These are phyloP conservation scores for Tylopilus plumbeoviolaceoides DNA, from an alignment of 768 basidiomycete genomes.

Conservation along the genomic window DNA sequence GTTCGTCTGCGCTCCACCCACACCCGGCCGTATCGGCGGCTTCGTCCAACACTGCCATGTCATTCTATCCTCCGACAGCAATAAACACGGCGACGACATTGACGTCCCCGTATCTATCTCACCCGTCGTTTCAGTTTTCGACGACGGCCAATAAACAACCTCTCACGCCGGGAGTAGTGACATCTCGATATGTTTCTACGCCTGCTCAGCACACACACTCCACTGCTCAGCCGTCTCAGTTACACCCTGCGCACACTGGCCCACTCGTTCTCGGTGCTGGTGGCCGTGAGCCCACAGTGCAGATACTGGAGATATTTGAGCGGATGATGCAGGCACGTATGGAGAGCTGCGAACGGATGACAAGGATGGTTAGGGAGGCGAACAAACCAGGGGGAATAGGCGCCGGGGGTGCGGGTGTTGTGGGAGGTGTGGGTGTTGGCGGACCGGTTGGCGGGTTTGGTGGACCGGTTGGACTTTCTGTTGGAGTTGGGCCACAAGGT, in stretches of 20 bases:
- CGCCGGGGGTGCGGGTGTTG: slow-evolving; percentile 3
- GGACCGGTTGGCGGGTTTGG: slow-evolving; percentile 30
- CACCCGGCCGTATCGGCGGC: slow-evolving; percentile 13
- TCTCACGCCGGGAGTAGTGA: slow-evolving; percentile 7
- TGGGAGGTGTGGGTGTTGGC: slow-evolving; percentile 15
- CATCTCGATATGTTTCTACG: slow-evolving; percentile 8
- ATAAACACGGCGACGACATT: slow-evolving; percentile 29
- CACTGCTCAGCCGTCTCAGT: slow-evolving; percentile 8
- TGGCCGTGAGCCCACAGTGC: slow-evolving; percentile 40
- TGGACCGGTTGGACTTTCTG: slow-evolving; percentile 24
- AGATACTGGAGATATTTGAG: slow-evolving; percentile 64
- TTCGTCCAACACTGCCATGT: slow-evolving; percentile 16
- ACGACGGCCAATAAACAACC: slow-evolving; percentile 11
- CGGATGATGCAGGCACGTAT: slow-evolving; percentile 70
- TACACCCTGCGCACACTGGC: slow-evolving; percentile 14
- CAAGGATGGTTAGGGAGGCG: slow-evolving; percentile 46
- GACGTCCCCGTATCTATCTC: slow-evolving; percentile 30
- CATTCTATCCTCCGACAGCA: slow-evolving; percentile 30
- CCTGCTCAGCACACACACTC: slow-evolving; percentile 10
- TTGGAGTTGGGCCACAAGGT: slow-evolving; percentile 20
- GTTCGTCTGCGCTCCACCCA: slow-evolving; percentile 13
- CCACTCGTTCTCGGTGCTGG: slow-evolving; percentile 29
- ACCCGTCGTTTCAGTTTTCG: slow-evolving; percentile 28
- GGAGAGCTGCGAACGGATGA: slow-evolving; percentile 70
- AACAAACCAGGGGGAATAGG: slow-evolving; percentile 20